Evolutionary conservation across 768 basidiomycete species (phyloP).

Genomic region (Hebeloma cylindrosporum): DNA sequence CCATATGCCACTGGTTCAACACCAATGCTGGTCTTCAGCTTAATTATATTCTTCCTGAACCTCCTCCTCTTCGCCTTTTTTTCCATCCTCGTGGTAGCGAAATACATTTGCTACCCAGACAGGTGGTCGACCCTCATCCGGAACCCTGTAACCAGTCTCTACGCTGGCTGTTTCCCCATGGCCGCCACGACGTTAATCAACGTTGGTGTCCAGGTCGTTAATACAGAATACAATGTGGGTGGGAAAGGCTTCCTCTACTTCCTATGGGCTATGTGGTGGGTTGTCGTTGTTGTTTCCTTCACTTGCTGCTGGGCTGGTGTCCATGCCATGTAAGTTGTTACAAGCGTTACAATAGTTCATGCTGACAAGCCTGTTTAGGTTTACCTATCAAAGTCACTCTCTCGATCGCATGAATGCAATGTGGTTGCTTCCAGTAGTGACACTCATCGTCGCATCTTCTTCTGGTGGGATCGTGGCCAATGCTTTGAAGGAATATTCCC

Average conservation of each 20-base stretch:
- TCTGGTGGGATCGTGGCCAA: constrained; percentile 59
- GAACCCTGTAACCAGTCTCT: constrained; percentile 47
- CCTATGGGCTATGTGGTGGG: constrained; percentile 72
- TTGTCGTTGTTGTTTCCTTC: constrained; percentile 55
- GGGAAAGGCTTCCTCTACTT: constrained; percentile 52
- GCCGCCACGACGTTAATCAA: constrained; percentile 59
- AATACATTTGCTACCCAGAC: constrained; percentile 55
- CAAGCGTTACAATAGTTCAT: not conserved
- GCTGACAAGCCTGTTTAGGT: constrained; percentile 36
- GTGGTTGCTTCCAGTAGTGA: constrained; percentile 79
- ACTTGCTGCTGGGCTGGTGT: constrained; percentile 61
- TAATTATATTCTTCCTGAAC: constrained; percentile 61
- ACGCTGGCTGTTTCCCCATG: constrained; percentile 56
- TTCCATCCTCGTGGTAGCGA: constrained; percentile 40
- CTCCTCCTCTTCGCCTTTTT: constrained; percentile 54
- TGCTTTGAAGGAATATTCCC: constrained; percentile 46
- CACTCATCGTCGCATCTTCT: constrained; percentile 69
- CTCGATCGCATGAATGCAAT: constrained; percentile 54
- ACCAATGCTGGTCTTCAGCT: constrained; percentile 37
- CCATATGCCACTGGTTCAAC: constrained; percentile 49
- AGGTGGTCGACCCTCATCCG: constrained; percentile 40
- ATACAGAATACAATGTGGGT: constrained; percentile 45
- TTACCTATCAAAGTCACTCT: constrained; percentile 55
- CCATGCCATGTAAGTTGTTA: constrained; percentile 58
- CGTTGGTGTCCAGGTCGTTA: constrained; percentile 45